Evolutionary conservation across 495 filamentous ascomycete genomes (phyloP).

Genomic region (Xylaria castorea): DNA sequence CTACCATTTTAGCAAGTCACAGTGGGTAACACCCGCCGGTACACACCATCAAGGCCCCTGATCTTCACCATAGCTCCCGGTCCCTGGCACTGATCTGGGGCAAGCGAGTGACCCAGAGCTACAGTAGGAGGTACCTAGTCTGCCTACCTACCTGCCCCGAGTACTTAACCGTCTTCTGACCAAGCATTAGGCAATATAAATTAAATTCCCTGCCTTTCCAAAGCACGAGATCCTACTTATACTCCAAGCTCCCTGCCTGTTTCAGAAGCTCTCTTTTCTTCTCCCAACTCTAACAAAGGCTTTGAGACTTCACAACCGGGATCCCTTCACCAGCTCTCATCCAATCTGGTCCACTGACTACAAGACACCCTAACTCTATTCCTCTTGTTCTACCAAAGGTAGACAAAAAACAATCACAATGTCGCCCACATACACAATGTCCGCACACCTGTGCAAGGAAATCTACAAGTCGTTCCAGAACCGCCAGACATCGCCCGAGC

Average conservation of each 20-base stretch:
- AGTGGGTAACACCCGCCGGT: neutral
- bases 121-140: neutral
- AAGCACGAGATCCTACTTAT: constrained; percentile 4
- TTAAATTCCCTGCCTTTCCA: constrained; percentile 6
- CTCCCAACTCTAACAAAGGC: neutral
- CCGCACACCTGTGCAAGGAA: constrained; percentile 59
- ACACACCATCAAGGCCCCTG: constrained; percentile 1
- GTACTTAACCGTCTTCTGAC: constrained; percentile 5
- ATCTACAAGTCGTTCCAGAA: constrained; percentile 57
- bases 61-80: constrained; percentile 1
- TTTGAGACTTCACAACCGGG: constrained; percentile 5
- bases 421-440: constrained; percentile 61
- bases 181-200: constrained; percentile 18
- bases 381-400: neutral
- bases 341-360: neutral
- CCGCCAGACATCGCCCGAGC: constrained; percentile 45
- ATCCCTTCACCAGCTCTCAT: neutral
- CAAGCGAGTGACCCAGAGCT: neutral
- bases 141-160: neutral
- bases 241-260: neutral
- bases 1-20: constrained; percentile 8
- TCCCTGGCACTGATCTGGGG: constrained; percentile 6
- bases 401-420: constrained; percentile 36
- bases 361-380: neutral
- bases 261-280: neutral